Percentiles rank a stretch among this genome's conserved stretches.
These are phyloP conservation scores for Paraleonurus japonicus DNA, from an alignment of 257 asterid species.

Conservation along the genomic window DNA sequence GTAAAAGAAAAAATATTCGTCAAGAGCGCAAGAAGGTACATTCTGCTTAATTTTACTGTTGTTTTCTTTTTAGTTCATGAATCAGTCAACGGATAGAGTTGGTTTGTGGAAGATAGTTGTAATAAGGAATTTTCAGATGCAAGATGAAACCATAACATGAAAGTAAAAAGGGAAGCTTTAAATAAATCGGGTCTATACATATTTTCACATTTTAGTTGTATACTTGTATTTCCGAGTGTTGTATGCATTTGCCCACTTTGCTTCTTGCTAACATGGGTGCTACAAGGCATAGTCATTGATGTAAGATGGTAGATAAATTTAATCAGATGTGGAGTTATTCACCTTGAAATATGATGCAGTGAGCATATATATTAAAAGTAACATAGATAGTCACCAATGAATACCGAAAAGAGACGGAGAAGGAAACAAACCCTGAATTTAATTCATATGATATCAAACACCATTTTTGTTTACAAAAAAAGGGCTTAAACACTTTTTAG, in stretches of 20 bases:
- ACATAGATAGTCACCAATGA: too few species aligned
- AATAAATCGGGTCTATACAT: background rate
- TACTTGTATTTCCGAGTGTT: background rate
- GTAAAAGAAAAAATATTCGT: slow-evolving; percentile 92
- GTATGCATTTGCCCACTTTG: background rate
- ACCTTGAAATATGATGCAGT: too few species aligned
- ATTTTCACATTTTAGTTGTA: slow-evolving; percentile 1
- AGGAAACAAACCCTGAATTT: too few species aligned
- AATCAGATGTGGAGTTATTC: too few species aligned
- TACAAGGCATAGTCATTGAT: background rate
- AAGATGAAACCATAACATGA: background rate
- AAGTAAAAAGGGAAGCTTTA: background rate
- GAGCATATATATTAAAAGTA: too few species aligned
- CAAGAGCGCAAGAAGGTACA: slow-evolving; percentile 97
- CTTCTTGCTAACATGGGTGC: slow-evolving; percentile 5
- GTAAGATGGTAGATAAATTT: background rate
- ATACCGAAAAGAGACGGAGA: too few species aligned
- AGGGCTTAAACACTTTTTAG: too few species aligned
- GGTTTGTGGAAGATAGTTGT: background rate
- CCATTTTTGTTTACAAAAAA: too few species aligned
- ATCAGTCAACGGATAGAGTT: background rate
- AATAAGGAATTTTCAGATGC: background rate
- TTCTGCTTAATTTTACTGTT: slow-evolving; percentile 4
- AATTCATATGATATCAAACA: too few species aligned
- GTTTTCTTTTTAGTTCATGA: background rate